Conservation (phyloP, 352 stramenopile genomes). For the Globisporangium spiculum region DNA sequence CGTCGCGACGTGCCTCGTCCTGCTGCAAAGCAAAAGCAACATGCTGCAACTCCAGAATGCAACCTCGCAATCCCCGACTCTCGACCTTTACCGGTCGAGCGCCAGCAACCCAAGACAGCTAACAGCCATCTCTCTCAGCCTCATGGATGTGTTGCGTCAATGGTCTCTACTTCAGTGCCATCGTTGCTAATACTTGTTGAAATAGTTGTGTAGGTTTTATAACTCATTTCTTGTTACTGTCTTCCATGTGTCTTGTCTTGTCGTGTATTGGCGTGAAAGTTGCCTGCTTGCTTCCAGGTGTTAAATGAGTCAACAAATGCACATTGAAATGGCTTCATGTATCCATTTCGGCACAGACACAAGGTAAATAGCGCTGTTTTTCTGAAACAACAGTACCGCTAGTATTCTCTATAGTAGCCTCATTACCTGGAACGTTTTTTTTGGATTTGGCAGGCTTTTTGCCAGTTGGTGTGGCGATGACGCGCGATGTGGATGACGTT, state of each 20-base stretch:
- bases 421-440: background rate
- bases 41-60: background rate
- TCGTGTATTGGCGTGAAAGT: background rate
- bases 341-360: no score
- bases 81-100: no score
- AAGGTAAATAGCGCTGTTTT: background rate
- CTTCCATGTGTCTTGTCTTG: background rate
- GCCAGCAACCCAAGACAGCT: no score
- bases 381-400: background rate
- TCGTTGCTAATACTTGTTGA: background rate
- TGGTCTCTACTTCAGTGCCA: no score
- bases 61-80: no score
- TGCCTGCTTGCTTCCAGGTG: background rate
- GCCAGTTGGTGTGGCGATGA: background rate
- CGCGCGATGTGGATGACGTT: background rate
- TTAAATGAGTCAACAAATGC: background rate
- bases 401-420: background rate
- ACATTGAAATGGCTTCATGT: background rate
- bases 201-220: background rate
- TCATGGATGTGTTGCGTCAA: background rate
- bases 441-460: background rate
- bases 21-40: background rate
- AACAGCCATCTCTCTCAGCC: no score
- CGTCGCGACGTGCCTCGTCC: background rate
- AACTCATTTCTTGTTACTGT: background rate